Evolutionary conservation across 78 protist genomes (phyloP).

Genomic region (Anaeramoeba flamelloides): DNA sequence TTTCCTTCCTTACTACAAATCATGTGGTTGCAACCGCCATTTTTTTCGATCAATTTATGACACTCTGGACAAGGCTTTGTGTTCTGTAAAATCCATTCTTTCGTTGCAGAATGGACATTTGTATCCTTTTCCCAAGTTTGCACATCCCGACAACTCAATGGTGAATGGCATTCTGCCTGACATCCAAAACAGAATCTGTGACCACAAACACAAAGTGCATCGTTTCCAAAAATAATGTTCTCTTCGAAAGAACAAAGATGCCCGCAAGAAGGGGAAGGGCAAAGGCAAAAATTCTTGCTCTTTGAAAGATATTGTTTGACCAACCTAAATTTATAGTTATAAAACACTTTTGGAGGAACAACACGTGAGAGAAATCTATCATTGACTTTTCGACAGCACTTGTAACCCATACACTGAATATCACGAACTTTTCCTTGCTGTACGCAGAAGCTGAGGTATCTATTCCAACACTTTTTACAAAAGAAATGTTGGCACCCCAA

Average conservation of each 20-base stretch:
- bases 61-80: conserved; percentile 1
- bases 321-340: neutral
- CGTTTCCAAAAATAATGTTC: neutral
- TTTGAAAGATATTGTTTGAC: neutral
- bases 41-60: neutral
- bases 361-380: neutral
- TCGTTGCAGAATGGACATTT: neutral
- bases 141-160: neutral
- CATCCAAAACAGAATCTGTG: neutral
- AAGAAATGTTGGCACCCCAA: neutral
- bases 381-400: neutral
- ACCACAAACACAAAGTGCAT: neutral
- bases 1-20: neutral
- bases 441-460: neutral
- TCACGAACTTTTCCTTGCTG: neutral
- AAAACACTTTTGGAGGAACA: too few relatives aligned
- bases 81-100: neutral
- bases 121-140: neutral
- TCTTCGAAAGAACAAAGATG: neutral
- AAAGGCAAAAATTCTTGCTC: neutral
- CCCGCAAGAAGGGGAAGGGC: neutral
- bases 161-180: neutral
- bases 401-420: neutral
- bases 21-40: neutral
- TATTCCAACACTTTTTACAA: neutral